Evolutionary conservation across 2,329 filamentous ascomycete genomes (phyloP).

Genomic region (Geoglossum cookeanum): DNA sequence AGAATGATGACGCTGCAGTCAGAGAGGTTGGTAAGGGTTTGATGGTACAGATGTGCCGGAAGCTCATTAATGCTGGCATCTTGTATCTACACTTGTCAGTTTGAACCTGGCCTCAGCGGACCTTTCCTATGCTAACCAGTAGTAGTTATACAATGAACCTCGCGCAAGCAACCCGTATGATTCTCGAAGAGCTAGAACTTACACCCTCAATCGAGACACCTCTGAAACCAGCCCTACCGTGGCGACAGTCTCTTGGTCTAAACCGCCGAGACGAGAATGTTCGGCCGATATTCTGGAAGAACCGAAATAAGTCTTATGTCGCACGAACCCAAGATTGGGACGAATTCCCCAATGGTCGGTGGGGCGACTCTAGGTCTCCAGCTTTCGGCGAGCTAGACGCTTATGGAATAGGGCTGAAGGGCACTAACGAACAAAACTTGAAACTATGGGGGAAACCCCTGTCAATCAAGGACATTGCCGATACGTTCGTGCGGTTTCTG

Average conservation of each 20-base stretch:
- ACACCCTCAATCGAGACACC: constrained; percentile 61
- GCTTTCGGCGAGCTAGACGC: constrained; percentile 90
- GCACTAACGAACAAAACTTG: constrained; percentile 88
- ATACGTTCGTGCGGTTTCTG: constrained; percentile 73
- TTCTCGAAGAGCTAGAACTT: constrained; percentile 75
- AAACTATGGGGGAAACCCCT: constrained; percentile 83
- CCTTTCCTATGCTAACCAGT: background rate
- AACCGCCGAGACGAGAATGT: constrained; percentile 86
- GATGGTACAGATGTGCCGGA: constrained; percentile 76
- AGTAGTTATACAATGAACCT: constrained; percentile 85
- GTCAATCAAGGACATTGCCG: constrained; percentile 59
- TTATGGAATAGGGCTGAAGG: constrained; percentile 84
- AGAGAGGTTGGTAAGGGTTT: constrained; percentile 74
- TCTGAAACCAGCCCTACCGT: constrained; percentile 76
- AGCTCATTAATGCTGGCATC: constrained; percentile 65
- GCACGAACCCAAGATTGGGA: constrained; percentile 96
- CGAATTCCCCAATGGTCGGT: constrained; percentile 95
- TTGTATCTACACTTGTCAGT: constrained; percentile 70
- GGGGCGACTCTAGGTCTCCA: constrained; percentile 91
- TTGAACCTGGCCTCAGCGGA: background rate
- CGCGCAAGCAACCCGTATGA: constrained; percentile 80
- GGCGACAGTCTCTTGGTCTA: constrained; percentile 84
- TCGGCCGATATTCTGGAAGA: constrained; percentile 95
- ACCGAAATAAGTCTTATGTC: constrained; percentile 89
- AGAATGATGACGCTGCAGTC: constrained; percentile 89